These are phyloP conservation scores for Diplodia mutila DNA, from an alignment of 2,329 filamentous ascomycete genomes.

Conservation along the genomic window DNA sequence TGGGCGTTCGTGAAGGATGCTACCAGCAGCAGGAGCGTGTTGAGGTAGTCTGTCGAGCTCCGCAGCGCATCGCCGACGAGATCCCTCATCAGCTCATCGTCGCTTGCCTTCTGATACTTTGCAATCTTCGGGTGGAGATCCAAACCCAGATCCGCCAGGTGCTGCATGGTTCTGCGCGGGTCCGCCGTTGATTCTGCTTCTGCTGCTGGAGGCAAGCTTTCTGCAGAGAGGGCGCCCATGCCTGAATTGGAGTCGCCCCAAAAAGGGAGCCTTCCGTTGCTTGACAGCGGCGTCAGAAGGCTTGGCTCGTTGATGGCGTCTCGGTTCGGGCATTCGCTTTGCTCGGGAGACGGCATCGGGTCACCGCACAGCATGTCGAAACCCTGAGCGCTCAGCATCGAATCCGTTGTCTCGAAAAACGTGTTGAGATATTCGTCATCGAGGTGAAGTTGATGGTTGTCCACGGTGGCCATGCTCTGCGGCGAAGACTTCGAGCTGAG, in stretches of 20 bases:
- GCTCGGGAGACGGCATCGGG: not conserved
- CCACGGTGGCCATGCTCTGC: not conserved
- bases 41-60: not conserved
- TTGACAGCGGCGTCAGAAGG: not conserved
- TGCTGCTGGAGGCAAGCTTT: no score
- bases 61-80: not conserved
- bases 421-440: not conserved
- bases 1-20: no score
- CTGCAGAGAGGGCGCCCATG: no score
- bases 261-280: no score
- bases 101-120: not conserved
- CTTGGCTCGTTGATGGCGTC: no score
- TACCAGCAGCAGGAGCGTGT: no score
- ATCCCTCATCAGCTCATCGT: no score
- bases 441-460: not conserved
- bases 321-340: not conserved
- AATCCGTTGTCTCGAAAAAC: not conserved
- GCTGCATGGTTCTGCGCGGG: not conserved
- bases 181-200: not conserved
- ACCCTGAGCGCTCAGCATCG: not conserved
- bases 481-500: no score
- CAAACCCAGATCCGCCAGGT: not conserved
- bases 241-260: no score
- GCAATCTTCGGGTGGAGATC: not conserved
- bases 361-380: not conserved